Conservation (phyloP, 1,284 basidiomycete species). For the Takashimella koratensis region DNA sequence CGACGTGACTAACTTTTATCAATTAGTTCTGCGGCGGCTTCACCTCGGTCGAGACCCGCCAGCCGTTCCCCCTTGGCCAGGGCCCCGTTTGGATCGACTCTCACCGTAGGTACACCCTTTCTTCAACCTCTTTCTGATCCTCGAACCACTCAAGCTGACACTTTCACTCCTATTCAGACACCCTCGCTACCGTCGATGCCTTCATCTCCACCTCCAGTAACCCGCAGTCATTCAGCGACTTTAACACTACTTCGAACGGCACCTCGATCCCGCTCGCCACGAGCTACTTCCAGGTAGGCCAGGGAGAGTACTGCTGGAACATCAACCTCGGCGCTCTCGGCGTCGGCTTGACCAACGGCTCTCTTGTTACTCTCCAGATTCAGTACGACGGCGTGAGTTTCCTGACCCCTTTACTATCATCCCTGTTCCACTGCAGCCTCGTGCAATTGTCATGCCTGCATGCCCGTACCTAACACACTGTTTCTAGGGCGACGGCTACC, state of each 20-base stretch:
- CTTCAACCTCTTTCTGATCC: neutral
- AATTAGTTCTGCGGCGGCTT: constrained; percentile 50
- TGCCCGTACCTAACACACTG: too few relatives aligned
- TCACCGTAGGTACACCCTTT: constrained; percentile 27
- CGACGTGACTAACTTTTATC: too few relatives aligned
- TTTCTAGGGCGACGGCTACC: constrained; percentile 63
- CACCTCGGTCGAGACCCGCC: constrained; percentile 53
- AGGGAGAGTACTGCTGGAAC: constrained; percentile 61
- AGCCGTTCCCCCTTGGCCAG: constrained; percentile 61
- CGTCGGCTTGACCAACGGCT: constrained; percentile 54
- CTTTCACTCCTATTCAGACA: too few relatives aligned
- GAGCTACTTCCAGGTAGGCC: constrained; percentile 56
- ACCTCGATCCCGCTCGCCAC: constrained; percentile 43
- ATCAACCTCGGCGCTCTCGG: constrained; percentile 54
- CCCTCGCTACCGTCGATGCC: constrained; percentile 51
- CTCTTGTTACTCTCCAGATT: constrained; percentile 36
- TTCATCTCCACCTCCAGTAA: constrained; percentile 57
- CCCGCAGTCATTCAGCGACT: constrained; percentile 60
- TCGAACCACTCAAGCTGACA: too few relatives aligned
- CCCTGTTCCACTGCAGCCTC: neutral
- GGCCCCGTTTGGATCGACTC: constrained; percentile 45
- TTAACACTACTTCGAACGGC: constrained; percentile 53
- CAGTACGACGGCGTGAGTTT: constrained; percentile 36
- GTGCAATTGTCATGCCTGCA: too few relatives aligned
- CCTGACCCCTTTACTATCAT: neutral